Conservation (phyloP, 1,284 basidiomycete species). For the Moesziomyces antarcticus region DNA sequence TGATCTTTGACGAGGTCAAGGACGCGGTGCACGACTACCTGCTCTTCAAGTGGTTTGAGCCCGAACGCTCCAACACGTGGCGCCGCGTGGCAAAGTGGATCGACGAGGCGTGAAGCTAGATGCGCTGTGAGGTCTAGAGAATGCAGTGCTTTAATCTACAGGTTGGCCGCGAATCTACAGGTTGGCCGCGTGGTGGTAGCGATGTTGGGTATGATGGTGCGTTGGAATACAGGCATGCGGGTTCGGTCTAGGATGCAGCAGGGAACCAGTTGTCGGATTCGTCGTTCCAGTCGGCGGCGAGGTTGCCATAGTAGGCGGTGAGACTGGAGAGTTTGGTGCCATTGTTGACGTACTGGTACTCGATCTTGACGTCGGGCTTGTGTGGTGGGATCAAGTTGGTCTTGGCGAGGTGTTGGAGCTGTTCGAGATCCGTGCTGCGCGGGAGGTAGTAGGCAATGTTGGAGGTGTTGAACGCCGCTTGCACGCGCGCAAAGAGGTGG, state of each 20-base stretch:
- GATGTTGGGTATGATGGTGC: not conserved
- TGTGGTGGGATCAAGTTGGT: not conserved
- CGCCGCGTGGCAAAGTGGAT: constrained; percentile 60
- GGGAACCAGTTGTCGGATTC: constrained; percentile 25
- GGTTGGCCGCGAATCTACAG: no score
- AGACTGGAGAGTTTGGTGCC: constrained; percentile 79
- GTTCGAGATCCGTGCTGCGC: constrained; percentile 79
- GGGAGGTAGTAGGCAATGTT: constrained; percentile 84
- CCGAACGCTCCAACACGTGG: constrained; percentile 53
- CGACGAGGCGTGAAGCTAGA: constrained; percentile 6
- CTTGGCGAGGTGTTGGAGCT: constrained; percentile 75
- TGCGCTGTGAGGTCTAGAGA: no score
- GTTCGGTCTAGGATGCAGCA: not conserved
- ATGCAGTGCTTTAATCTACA: no score
- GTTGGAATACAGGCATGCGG: not conserved
- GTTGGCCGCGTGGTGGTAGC: no score
- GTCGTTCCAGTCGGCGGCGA: constrained; percentile 61
- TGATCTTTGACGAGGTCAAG: constrained; percentile 59
- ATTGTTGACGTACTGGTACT: constrained; percentile 83
- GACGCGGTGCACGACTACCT: constrained; percentile 63
- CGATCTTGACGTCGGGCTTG: constrained; percentile 75
- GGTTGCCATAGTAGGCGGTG: constrained; percentile 71
- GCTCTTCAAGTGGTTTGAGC: constrained; percentile 64
- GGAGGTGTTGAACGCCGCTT: constrained; percentile 14
- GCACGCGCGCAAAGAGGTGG: constrained; percentile 75